These are phyloP conservation scores for Miscanthus lutarioriparius DNA, from an alignment of 176 grass and related monocot species.

Conservation along the genomic window DNA sequence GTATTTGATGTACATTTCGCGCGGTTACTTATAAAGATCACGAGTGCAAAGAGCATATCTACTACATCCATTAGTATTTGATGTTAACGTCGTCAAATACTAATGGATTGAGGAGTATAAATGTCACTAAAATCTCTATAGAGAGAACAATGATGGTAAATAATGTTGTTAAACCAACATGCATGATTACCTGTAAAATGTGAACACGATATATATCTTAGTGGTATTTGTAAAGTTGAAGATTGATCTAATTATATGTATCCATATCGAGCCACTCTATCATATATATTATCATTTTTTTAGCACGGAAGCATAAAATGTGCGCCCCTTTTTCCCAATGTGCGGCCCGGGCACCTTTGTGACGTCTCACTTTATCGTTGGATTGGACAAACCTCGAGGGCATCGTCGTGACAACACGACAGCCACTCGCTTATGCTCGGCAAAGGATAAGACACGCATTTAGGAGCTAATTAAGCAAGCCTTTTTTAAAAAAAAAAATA, in stretches of 20 bases:
- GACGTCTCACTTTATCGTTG: constrained; percentile 55
- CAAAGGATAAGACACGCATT: constrained; percentile 23
- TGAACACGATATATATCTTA: neutral
- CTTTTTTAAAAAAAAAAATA: neutral
- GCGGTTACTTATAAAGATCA: too few relatives aligned
- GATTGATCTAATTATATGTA: neutral
- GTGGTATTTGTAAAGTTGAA: neutral
- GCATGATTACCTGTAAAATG: neutral
- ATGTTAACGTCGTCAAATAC: too few relatives aligned
- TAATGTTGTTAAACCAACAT: neutral
- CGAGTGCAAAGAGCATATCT: too few relatives aligned
- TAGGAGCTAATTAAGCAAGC: constrained; percentile 10
- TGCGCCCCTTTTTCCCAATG: neutral
- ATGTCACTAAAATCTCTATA: neutral
- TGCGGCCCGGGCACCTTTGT: constrained; percentile 28
- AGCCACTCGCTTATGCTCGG: constrained; percentile 19
- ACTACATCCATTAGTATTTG: too few relatives aligned
- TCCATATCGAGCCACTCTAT: neutral
- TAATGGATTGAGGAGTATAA: too few relatives aligned
- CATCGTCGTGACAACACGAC: constrained; percentile 36
- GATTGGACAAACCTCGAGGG: constrained; percentile 49
- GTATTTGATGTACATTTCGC: too few relatives aligned
- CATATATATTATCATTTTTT: neutral
- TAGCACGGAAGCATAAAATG: constrained; percentile 15
- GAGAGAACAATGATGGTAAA: neutral